Conservation (phyloP, 2,329 filamentous ascomycete genomes). For the Exophiala oligosperma region DNA sequence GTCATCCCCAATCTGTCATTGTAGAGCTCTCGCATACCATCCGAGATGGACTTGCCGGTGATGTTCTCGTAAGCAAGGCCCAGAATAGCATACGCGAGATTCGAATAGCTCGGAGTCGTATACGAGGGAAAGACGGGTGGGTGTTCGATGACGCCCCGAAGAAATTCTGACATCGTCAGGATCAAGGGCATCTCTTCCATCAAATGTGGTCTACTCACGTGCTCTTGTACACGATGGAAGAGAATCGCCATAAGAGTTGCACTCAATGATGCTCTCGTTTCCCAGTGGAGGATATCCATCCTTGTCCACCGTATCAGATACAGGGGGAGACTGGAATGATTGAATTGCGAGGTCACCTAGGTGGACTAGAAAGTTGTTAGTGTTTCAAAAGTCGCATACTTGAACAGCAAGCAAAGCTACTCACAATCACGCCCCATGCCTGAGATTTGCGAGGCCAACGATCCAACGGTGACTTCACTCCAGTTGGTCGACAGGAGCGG, state of each 20-base stretch:
- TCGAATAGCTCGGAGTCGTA: conserved; percentile 37
- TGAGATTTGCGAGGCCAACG: conserved; percentile 47
- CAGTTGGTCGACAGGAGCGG: conserved; percentile 35
- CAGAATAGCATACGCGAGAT: conserved; percentile 38
- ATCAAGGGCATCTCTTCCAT: not conserved
- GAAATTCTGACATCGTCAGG: not conserved
- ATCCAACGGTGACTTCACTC: conserved; percentile 50
- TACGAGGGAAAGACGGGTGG: conserved; percentile 27
- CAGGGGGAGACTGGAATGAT: not conserved
- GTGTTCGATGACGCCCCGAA: conserved; percentile 8
- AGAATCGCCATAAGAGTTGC: conserved; percentile 7
- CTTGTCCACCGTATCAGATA: not conserved
- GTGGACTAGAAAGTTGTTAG: not conserved
- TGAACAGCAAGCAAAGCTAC: not conserved
- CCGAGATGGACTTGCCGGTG: conserved; percentile 37
- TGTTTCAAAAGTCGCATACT: not conserved
- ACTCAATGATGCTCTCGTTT: conserved; percentile 1
- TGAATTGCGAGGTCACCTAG: conserved; percentile 6
- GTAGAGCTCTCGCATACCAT: conserved; percentile 24
- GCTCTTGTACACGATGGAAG: conserved; percentile 7
- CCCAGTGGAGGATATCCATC: conserved; percentile 6
- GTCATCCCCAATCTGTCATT: conserved; percentile 42
- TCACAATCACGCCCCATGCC: conserved; percentile 14
- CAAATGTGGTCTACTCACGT: conserved; percentile 1
- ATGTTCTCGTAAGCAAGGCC: conserved; percentile 43